Percentiles rank a stretch among this genome's conserved stretches.
phyloP scores from a whole-genome alignment of 106 monocot species.

The Apostasia shenzhenica region DNA sequence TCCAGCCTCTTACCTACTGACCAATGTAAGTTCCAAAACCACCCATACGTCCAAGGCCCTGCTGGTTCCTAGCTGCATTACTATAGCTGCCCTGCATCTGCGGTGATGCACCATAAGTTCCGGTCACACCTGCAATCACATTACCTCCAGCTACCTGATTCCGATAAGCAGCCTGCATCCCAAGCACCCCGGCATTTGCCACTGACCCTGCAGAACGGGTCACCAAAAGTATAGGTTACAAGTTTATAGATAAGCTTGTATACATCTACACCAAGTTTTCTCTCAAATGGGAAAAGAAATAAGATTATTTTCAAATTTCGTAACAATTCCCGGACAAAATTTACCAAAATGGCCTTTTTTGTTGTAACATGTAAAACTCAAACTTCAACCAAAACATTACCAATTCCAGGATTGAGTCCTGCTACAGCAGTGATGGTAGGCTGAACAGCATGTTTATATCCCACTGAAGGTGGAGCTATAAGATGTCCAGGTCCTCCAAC shows the following conservation, averaged over 20 bases:
- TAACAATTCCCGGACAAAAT: too few species aligned
- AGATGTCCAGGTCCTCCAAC: conserved; percentile 30
- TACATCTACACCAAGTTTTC: too few species aligned
- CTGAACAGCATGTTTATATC: conserved; percentile 16
- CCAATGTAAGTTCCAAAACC: conserved; percentile 44
- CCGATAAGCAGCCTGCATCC: conserved; percentile 37
- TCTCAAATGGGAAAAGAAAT: too few species aligned
- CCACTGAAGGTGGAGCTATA: conserved; percentile 47
- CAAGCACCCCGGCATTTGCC: conserved; percentile 19
- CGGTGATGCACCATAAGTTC: conserved; percentile 25
- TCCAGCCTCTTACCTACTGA: conserved; percentile 29
- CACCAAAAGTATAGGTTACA: not conserved
- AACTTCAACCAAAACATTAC: conserved; percentile 59
- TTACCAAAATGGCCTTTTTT: too few species aligned
- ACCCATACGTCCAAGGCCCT: conserved; percentile 27
- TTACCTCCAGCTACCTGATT: conserved; percentile 16
- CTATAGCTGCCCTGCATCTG: conserved; percentile 47
- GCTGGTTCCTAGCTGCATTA: conserved; percentile 20
- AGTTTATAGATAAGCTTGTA: too few species aligned
- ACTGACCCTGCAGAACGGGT: conserved; percentile 5
- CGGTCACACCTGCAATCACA: conserved; percentile 13
- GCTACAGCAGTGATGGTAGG: conserved; percentile 19
- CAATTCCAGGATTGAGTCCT: conserved; percentile 52
- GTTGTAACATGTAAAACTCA: conserved; percentile 28
- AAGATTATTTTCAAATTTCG: not conserved